phyloP scores from a whole-genome alignment of 2,329 filamentous ascomycete species.

The Phyllosticta ampelicida region DNA sequence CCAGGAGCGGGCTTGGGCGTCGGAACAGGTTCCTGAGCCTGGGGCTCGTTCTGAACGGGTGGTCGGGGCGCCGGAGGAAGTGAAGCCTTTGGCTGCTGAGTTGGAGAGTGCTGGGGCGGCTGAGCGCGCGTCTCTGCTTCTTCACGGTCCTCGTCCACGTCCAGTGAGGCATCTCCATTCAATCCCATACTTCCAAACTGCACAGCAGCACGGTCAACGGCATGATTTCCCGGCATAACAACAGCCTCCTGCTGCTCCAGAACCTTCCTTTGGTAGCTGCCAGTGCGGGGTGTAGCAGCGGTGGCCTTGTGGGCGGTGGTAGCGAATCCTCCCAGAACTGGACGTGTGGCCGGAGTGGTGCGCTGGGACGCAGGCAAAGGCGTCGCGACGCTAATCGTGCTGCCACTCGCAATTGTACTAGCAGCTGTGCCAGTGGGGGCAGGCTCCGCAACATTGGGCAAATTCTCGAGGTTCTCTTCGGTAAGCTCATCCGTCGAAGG shows the following conservation, averaged over 20 bases:
- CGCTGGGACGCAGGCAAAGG: conserved; percentile 53
- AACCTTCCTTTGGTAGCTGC: conserved; percentile 75
- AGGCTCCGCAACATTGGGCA: conserved; percentile 70
- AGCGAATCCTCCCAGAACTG: conserved; percentile 61
- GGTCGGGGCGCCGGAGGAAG: conserved; percentile 60
- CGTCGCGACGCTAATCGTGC: conserved; percentile 40
- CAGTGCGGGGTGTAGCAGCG: conserved; percentile 50
- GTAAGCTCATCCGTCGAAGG: conserved; percentile 77
- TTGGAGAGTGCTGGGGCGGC: conserved; percentile 84
- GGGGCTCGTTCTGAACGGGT: conserved; percentile 29
- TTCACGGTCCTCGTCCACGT: conserved; percentile 89
- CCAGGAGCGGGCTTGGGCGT: conserved; percentile 52
- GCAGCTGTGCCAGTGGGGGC: conserved; percentile 71
- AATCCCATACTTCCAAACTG: conserved; percentile 95
- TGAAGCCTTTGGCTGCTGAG: conserved; percentile 73
- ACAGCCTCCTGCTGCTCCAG: conserved; percentile 95
- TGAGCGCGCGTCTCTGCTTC: conserved; percentile 91
- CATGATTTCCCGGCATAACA: conserved; percentile 94
- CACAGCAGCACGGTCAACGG: conserved; percentile 83
- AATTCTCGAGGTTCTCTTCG: conserved; percentile 81
- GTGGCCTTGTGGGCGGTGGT: conserved; percentile 75
- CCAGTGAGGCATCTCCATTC: conserved; percentile 53
- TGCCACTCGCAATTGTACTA: conserved; percentile 73
- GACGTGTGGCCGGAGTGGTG: conserved; percentile 33
- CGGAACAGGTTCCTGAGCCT: conserved; percentile 30